Evolutionary conservation across 768 basidiomycete species (phyloP).

Genomic region (Paxillus ammoniavirescens): DNA sequence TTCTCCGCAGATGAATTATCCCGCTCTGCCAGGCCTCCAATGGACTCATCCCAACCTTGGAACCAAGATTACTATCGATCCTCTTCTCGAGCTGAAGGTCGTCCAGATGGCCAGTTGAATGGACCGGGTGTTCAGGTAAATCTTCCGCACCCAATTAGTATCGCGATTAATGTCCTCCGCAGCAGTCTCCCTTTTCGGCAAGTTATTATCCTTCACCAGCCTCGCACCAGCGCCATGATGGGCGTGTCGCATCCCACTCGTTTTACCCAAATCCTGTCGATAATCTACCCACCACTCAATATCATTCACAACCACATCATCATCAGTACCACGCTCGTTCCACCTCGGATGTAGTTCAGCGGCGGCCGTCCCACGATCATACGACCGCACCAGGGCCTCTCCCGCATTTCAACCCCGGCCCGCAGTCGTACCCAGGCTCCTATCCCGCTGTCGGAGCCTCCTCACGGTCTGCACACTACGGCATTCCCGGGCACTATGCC

Average conservation of each 20-base stretch:
- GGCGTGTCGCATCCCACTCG: conserved; percentile 17
- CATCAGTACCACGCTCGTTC: conserved; percentile 25
- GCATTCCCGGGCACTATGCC: conserved; percentile 13
- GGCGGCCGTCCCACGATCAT: conserved; percentile 29
- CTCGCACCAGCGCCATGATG: conserved; percentile 27
- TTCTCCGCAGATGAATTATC: conserved; percentile 45
- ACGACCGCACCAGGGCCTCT: conserved; percentile 21
- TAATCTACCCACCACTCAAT: conserved; percentile 18
- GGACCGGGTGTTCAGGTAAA: conserved; percentile 33
- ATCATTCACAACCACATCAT: conserved; percentile 20
- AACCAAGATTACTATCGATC: conserved; percentile 28
- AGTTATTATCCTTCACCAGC: conserved; percentile 19
- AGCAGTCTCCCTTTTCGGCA: conserved; percentile 23
- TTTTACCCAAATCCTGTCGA: conserved; percentile 11
- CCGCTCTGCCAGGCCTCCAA: conserved; percentile 36
- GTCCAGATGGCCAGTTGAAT: conserved; percentile 21
- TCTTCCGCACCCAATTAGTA: neutral
- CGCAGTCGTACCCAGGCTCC: conserved; percentile 20
- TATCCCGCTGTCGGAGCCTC: conserved; percentile 12
- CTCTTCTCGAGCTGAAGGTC: conserved; percentile 23
- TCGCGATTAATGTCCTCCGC: conserved; percentile 5
- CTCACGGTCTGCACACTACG: conserved; percentile 15
- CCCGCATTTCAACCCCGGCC: conserved; percentile 20
- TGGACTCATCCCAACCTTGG: conserved; percentile 41
- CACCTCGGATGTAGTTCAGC: conserved; percentile 28